These are phyloP conservation scores for Dissophora ornata DNA, from an alignment of 192 early-diverging fungal species.

Conservation along the genomic window DNA sequence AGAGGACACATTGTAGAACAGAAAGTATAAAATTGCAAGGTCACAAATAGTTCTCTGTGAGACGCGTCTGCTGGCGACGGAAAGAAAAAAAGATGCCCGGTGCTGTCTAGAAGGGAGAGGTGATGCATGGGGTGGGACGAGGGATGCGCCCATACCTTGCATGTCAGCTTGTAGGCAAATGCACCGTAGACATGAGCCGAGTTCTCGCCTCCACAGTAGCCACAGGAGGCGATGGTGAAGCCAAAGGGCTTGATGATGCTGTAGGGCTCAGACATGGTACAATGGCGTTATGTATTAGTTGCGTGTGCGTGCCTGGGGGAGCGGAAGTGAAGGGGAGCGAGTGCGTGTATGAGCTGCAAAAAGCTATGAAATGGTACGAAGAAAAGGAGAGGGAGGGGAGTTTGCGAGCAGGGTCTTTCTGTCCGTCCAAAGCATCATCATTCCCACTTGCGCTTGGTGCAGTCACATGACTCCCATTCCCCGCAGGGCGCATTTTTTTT, in stretches of 20 bases:
- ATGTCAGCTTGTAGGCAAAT: conserved; percentile 41
- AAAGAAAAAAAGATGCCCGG: not conserved
- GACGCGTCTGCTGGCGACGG: not conserved
- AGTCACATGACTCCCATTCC: no score
- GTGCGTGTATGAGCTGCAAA: no score
- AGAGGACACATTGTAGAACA: no score
- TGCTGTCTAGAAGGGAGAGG: not conserved
- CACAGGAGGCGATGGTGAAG: conserved; percentile 50
- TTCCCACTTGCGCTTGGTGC: no score
- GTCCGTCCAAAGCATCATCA: no score
- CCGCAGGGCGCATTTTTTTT: no score
- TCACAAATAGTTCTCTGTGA: not conserved
- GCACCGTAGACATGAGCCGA: conserved; percentile 48
- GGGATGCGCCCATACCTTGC: conserved; percentile 20
- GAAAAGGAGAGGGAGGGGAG: no score
- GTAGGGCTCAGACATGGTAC: conserved; percentile 40
- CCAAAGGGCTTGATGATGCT: conserved; percentile 51
- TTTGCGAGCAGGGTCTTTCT: no score
- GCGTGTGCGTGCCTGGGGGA: no score
- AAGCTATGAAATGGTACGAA: no score
- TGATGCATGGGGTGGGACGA: no score
- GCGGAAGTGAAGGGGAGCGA: no score
- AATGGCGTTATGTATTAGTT: not conserved
- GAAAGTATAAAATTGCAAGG: conserved; percentile 5
- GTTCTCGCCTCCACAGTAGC: conserved; percentile 44